A percentile compares a stretch with the other conserved stretches of the same genome.
phyloP scores from a whole-genome alignment of 176 grass and related monocot genomes.

The Zoysia japonica region DNA sequence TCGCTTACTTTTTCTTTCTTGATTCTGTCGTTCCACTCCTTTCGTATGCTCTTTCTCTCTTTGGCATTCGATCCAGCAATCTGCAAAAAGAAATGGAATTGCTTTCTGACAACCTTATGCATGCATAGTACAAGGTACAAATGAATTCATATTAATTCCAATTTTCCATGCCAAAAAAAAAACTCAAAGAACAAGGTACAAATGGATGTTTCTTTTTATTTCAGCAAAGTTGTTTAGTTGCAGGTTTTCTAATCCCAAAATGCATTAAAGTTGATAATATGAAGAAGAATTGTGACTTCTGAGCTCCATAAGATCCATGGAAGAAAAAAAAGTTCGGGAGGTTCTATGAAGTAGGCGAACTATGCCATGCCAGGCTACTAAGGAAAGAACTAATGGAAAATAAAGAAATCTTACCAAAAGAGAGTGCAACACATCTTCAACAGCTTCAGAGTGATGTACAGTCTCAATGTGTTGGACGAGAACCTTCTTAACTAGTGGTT shows the following conservation, averaged over 20 bases:
- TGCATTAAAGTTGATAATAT: neutral
- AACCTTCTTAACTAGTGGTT: slow-evolving; percentile 67
- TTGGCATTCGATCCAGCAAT: slow-evolving; percentile 29
- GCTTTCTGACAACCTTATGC: no score
- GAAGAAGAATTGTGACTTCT: neutral
- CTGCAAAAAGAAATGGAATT: neutral
- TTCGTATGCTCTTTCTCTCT: slow-evolving; percentile 55
- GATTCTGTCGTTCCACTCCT: slow-evolving; percentile 51
- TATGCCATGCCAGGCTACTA: neutral
- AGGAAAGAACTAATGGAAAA: neutral
- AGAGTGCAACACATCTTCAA: slow-evolving; percentile 70
- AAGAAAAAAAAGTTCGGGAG: neutral
- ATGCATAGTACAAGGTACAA: no score
- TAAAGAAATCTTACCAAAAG: slow-evolving; percentile 52
- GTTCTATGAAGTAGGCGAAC: neutral
- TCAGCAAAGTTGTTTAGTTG: neutral
- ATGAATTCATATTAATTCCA: neutral
- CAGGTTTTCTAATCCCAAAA: neutral
- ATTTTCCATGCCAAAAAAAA: neutral
- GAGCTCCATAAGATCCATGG: neutral
- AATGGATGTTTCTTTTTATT: neutral
- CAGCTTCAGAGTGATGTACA: slow-evolving; percentile 50
- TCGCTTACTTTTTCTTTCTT: slow-evolving; percentile 57
- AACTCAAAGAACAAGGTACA: neutral
- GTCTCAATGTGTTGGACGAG: slow-evolving; percentile 79